A percentile compares a stretch with the other conserved stretches of the same genome.
These are phyloP conservation scores for Escovopsis sp. DNA, from an alignment of 2,329 filamentous ascomycete genomes.

Conservation along the genomic window DNA sequence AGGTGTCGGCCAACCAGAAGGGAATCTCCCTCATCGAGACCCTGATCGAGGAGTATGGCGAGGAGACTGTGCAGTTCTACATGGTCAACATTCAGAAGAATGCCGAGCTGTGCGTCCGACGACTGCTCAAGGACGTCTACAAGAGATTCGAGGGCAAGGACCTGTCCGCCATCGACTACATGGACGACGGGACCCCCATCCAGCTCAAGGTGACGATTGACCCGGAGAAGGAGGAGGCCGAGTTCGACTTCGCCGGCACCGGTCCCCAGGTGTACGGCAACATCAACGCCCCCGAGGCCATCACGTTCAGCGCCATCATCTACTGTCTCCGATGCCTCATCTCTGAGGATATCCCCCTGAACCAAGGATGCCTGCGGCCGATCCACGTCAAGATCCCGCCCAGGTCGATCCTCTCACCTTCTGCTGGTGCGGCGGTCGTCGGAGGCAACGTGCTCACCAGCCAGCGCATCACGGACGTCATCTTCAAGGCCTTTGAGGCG, in stretches of 20 bases:
- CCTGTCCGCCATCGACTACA: conserved; percentile 59
- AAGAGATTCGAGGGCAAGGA: conserved; percentile 56
- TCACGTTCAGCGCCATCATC: conserved; percentile 76
- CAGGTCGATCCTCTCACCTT: conserved; percentile 60
- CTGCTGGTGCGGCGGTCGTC: conserved; percentile 64
- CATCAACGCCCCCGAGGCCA: conserved; percentile 67
- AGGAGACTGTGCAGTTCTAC: conserved; percentile 68
- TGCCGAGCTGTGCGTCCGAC: conserved; percentile 59
- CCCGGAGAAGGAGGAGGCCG: conserved; percentile 56
- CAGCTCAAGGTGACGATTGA: conserved; percentile 61
- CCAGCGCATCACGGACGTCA: conserved; percentile 30
- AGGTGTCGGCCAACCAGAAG: conserved; percentile 73
- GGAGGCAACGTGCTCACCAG: conserved; percentile 56
- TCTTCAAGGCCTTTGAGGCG: conserved; percentile 58
- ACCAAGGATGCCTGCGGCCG: conserved; percentile 67
- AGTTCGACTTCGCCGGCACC: conserved; percentile 70
- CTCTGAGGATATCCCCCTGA: conserved; percentile 66
- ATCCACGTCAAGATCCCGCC: conserved; percentile 61
- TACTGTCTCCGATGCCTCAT: conserved; percentile 73
- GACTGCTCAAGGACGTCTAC: conserved; percentile 55
- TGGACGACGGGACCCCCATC: conserved; percentile 76
- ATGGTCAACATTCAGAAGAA: conserved; percentile 73
- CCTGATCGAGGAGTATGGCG: conserved; percentile 63
- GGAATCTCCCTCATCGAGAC: conserved; percentile 68
- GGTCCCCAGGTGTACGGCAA: conserved; percentile 70